Conservation (phyloP, 352 stramenopile genomes). For the Phytophthora pini region DNA sequence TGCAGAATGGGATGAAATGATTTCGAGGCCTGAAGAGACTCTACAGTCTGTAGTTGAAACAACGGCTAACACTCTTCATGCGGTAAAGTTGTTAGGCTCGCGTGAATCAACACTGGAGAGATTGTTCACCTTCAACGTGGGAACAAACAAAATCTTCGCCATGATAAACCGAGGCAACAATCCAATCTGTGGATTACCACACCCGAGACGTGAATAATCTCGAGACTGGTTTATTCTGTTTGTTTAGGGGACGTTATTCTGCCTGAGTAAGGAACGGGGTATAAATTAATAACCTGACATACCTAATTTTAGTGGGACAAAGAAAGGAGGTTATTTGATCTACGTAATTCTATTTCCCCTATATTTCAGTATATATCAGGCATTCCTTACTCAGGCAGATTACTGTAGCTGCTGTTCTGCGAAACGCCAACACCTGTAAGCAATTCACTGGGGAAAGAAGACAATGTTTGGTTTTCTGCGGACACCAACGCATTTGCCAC, state of each 20-base stretch:
- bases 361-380: too few species aligned
- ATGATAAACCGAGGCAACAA: neutral
- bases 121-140: conserved; percentile 11
- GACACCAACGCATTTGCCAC: neutral
- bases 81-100: neutral
- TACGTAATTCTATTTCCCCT: too few species aligned
- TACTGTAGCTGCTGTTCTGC: neutral
- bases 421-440: neutral
- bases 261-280: too few species aligned
- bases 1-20: conserved; percentile 17
- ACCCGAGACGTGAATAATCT: neutral
- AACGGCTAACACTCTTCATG: too few species aligned
- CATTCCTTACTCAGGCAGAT: too few species aligned
- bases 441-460: neutral
- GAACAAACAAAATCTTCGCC: neutral
- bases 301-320: too few species aligned
- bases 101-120: conserved; percentile 10
- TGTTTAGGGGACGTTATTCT: too few species aligned
- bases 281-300: too few species aligned
- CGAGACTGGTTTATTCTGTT: neutral
- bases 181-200: conserved; percentile 3
- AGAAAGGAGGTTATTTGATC: too few species aligned
- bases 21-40: neutral
- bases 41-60: too few species aligned
- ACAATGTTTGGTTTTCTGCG: too few species aligned